These are phyloP conservation scores for Actinomortierella ambigua DNA, from an alignment of 371 early-diverging fungal genomes.

Conservation along the genomic window DNA sequence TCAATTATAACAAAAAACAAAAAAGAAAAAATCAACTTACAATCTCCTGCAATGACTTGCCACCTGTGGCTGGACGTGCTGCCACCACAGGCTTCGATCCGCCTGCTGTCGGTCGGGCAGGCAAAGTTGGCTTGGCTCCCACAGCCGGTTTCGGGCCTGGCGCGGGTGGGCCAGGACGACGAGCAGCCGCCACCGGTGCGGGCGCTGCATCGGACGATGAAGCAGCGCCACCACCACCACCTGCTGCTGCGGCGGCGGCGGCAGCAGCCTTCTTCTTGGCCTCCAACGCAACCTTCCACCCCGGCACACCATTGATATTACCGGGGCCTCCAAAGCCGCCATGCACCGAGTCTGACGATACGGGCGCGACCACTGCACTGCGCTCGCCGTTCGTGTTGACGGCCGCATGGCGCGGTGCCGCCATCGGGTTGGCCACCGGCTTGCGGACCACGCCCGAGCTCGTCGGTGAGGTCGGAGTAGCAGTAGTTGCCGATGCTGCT, in stretches of 20 bases:
- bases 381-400: conserved; percentile 17
- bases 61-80: conserved; percentile 50
- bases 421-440: conserved; percentile 9
- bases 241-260: conserved; percentile 34
- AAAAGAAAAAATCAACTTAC: conserved; percentile 19
- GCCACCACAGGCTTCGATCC: conserved; percentile 55
- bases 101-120: conserved; percentile 26
- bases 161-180: conserved; percentile 52
- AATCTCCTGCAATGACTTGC: conserved; percentile 41
- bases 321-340: conserved; percentile 44
- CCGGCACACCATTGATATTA: conserved; percentile 41
- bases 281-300: conserved; percentile 46
- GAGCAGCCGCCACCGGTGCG: conserved; percentile 54
- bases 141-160: conserved; percentile 55
- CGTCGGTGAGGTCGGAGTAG: conserved; percentile 1
- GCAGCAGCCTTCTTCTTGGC: conserved; percentile 46
- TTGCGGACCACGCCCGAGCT: neutral
- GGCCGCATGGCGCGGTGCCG: conserved; percentile 13
- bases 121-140: conserved; percentile 52
- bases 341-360: conserved; percentile 28
- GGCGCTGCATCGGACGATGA: conserved; percentile 45
- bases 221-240: conserved; percentile 4
- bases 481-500: conserved; percentile 6
- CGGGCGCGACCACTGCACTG: conserved; percentile 24
- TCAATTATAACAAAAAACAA: conserved; percentile 8